Base-by-base conservation (phyloP, 2,329 filamentous ascomycete genomes). In the Monilinia laxa region DNA sequence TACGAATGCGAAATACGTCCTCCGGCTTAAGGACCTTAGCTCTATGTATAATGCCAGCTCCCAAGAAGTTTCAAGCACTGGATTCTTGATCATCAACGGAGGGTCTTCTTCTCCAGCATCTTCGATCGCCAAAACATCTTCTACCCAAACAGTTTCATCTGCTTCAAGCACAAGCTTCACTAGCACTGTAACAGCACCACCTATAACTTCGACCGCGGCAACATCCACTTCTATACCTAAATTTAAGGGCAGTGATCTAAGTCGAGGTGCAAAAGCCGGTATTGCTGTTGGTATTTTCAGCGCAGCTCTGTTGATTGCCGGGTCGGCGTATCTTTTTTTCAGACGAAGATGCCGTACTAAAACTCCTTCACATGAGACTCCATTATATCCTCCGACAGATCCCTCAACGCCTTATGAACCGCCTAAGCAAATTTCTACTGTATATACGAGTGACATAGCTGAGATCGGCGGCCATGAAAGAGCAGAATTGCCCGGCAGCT, bases 1-100 rank as follows among this genome's bases (percentile, higher is more conserved):
- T 14, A n/a, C 10, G 23, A 23, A 63, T 20, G 60, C 60, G 2
- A 63, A 63, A 63, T 55, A 63, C 14, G 60, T 42, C 51, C 51
- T 55, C 4, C 31, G 23, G 25, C 55, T 63, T 18, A 63, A 54
- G 25, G 28, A 42, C 40, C 60, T 55, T n/a, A 31, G 3, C 35
- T 4, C 49, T n/a, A 11, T 18, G 18, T 63, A 63, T 31, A 23
- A 55, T 12, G 5, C 10, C 1, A 63, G 23, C 7, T 28, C 47
- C 0, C 23, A 42, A 42, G 60, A 54, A 23, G 18, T 63, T 18
- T 54, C 60, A 16, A 54, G 60, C 20, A 62, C 60, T 3, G 60
- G 60, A 6, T 63, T 63, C 20, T 55, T 42, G 20, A 4, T 63
- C 40, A 40, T 63, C 3, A 18, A 52, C 16, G 35, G 59, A 28